A percentile compares a stretch with the other conserved stretches of the same genome.
phyloP scores from a whole-genome alignment of 2,329 filamentous ascomycete genomes.

The Ciborinia camelliae region DNA sequence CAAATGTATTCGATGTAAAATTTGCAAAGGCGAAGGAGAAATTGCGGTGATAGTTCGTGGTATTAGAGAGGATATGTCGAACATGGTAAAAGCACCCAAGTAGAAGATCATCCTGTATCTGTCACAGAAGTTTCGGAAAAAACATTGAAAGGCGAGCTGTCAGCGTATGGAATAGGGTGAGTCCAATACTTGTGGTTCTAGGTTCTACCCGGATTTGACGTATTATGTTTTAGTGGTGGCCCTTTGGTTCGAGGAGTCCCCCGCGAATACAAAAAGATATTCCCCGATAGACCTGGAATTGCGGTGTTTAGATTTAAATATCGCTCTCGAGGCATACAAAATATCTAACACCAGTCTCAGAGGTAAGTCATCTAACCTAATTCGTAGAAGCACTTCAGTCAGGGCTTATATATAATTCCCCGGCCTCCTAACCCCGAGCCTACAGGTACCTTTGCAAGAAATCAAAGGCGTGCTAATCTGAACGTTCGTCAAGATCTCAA shows the following conservation, averaged over 20 bases:
- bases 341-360: background rate
- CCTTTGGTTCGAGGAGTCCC: no score
- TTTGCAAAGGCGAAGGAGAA: slow-evolving; percentile 21
- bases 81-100: no score
- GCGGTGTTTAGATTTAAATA: slow-evolving; percentile 17
- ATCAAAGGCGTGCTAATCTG: no score
- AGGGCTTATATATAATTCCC: no score
- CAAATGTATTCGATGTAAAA: slow-evolving; percentile 24
- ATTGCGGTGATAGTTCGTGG: slow-evolving; percentile 25
- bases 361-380: background rate
- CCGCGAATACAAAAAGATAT: slow-evolving; percentile 20
- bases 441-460: no score
- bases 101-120: background rate
- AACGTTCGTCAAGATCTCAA: no score
- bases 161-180: slow-evolving; percentile 19
- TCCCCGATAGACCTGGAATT: background rate
- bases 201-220: background rate
- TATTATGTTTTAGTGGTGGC: no score
- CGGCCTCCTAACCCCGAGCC: no score
- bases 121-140: slow-evolving; percentile 20
- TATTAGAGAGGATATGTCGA: background rate
- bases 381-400: slow-evolving; percentile 24
- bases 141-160: slow-evolving; percentile 16
- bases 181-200: slow-evolving; percentile 12
- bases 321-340: slow-evolving; percentile 12